phyloP scores from a whole-genome alignment of 2,329 filamentous ascomycete species.

The Camillea tinctor region DNA sequence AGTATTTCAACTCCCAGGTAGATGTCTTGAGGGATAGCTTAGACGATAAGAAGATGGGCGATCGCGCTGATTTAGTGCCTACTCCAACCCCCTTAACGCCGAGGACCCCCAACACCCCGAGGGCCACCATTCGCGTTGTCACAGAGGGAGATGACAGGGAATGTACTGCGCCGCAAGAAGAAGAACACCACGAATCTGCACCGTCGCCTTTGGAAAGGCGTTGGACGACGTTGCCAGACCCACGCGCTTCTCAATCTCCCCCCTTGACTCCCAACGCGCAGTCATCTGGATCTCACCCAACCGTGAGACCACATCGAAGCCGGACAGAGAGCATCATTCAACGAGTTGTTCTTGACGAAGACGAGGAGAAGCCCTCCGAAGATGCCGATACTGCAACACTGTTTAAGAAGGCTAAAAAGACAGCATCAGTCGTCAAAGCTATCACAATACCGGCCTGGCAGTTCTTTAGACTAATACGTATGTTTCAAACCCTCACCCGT shows the following conservation, averaged over 20 bases:
- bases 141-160: slow-evolving; percentile 23
- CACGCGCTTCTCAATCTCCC: slow-evolving; percentile 2
- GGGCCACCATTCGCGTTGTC: slow-evolving; percentile 36
- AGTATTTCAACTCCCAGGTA: slow-evolving; percentile 92
- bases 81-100: slow-evolving; percentile 22
- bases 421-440: slow-evolving; percentile 65
- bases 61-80: slow-evolving; percentile 35
- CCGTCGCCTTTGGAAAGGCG: slow-evolving; percentile 32
- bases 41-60: slow-evolving; percentile 46
- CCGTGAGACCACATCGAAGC: slow-evolving; percentile 31
- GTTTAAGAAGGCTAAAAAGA: slow-evolving; percentile 42
- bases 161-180: slow-evolving; percentile 15
- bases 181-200: slow-evolving; percentile 9
- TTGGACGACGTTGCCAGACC: slow-evolving; percentile 31
- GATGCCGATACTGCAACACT: slow-evolving; percentile 41
- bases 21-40: slow-evolving; percentile 76
- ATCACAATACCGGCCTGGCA: slow-evolving; percentile 97
- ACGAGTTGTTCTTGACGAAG: slow-evolving; percentile 53
- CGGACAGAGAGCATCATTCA: slow-evolving; percentile 61
- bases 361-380: slow-evolving; percentile 40
- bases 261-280: slow-evolving; percentile 16
- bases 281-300: slow-evolving; percentile 14
- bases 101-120: slow-evolving; percentile 23
- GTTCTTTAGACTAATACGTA: slow-evolving; percentile 90
- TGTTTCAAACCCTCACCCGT: slow-evolving; percentile 37